Evolutionary conservation across 352 stramenopile genomes (phyloP), one percentile per base, ranked within the genome.

Genomic region (Globisporangium radiosum): DNA sequence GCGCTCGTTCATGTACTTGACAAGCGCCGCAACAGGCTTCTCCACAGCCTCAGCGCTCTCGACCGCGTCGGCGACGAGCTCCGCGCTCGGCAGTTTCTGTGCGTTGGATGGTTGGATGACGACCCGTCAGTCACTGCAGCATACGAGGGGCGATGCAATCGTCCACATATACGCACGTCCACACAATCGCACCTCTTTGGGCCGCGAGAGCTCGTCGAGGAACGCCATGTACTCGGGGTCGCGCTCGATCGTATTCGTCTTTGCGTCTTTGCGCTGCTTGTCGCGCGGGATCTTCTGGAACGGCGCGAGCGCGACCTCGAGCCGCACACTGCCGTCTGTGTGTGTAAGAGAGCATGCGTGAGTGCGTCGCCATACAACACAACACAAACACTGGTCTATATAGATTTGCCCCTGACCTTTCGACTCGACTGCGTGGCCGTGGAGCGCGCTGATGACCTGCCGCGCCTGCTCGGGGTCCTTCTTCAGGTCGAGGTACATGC

Each of bases 1-100:
- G 37, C 78, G 74, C 61, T 92, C 82, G 54, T 94, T 94, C 57
- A 94, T 57, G 62, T 86, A 94, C 66, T 90, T 85, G 38, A 94
- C 85, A 48, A 94, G 65, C 19, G 82, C 78, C 3, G 85, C 73
- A 11, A 94, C 66, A 0, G 82, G 82, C 42, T 90, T 92, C 47
- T 90, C 85, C 37, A 73, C 52, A 14, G 64, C 60, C 45, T 87
- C 76, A 1, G 64, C 63, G 13, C 36, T 25, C 7, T 92, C 85
- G 11, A 72, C 70, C 59, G 73, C 63, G 55, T 91, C 81, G 0
- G 65, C 70, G 9, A 75, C 72, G 10, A 70, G 50, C 56, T 91
- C 81, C 8, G 77, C 81, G 62, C 78, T 89, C 48, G 81, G 81
- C 9, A 87, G 66, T 82, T 87, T 91, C 81, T 90, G 25, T 33